These are phyloP conservation scores for Hansfordia pulvinata DNA, from an alignment of 2,329 filamentous ascomycete species.

Conservation along the genomic window DNA sequence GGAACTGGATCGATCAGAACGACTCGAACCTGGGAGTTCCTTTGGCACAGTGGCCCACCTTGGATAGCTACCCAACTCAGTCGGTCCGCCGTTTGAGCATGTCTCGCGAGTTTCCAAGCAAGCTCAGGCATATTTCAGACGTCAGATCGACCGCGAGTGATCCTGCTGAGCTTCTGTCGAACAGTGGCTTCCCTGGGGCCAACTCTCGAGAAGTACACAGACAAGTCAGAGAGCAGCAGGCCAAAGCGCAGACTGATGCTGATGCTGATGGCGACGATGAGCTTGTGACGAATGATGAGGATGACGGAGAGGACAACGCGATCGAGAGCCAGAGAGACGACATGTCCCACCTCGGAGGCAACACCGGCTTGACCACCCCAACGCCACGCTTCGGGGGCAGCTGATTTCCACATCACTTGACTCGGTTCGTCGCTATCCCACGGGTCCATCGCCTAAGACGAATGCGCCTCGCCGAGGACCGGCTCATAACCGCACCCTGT, in stretches of 20 bases:
- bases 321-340: conserved; percentile 22
- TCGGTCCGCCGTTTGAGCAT: conserved; percentile 41
- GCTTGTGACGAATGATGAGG: conserved; percentile 68
- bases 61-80: conserved; percentile 29
- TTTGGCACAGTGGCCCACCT: conserved; percentile 33
- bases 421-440: too few relatives aligned
- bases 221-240: conserved; percentile 28
- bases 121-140: conserved; percentile 38
- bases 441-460: too few relatives aligned
- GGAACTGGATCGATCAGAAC: conserved; percentile 77
- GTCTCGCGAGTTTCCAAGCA: conserved; percentile 30
- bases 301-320: conserved; percentile 40
- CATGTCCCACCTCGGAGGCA: too few relatives aligned
- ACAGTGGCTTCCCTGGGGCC: conserved; percentile 16
- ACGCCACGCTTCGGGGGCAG: too few relatives aligned
- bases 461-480: too few relatives aligned
- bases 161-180: conserved; percentile 46
- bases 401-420: too few relatives aligned
- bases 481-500: conserved; percentile 63
- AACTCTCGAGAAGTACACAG: conserved; percentile 14
- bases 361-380: too few relatives aligned
- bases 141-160: conserved; percentile 48
- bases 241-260: conserved; percentile 48
- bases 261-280: conserved; percentile 87
- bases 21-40: conserved; percentile 35